Base-by-base conservation (phyloP, 306 rosid species). In the Myrica gale region DNA sequence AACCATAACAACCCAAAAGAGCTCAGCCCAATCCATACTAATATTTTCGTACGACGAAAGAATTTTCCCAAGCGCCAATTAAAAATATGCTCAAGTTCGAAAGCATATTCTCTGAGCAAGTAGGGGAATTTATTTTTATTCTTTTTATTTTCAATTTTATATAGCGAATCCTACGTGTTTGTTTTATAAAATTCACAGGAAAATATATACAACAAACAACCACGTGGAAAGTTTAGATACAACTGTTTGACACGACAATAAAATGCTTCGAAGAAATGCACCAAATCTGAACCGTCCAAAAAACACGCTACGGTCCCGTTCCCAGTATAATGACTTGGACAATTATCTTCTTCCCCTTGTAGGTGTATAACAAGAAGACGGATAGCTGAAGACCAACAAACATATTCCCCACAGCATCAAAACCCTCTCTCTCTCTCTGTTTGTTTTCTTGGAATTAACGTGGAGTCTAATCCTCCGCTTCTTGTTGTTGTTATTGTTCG, bases 281-380 rank as follows among this genome's bases (percentile, higher is more conserved):
- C 4, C 56, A 83, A 88, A 90, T 92, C 96, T 79, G 77, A 62
- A 74, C 90, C 93, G 88, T 87, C 42, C 51, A 86, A 85, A 71
- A 3, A 75, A 45, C 46, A 17, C 4, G 67, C 3, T 32, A 32
- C 67, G 91, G 87, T 71, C 89, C 73, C 53, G 12, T 13, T 37
- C 81, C 45, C 80, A 53, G 23, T 42, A 65, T 57, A 21, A 68
- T 71, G 76, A 52, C 26, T 69, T 21, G 6, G 42, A 37, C 50
- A 16, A 72, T 50, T 43, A 76, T 78, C 86, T 72, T 68, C 82
- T 50, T 74, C 71, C 51, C 20, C 58, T 13, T 47, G 0, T 32
- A 2, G 37, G 37, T 32, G 37, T 32, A 32, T 32, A 32, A 3
- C 2, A 32, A 2, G 1, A 26, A 26, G 37, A 32, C 37, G 37